phyloP scores from a whole-genome alignment of 2,329 filamentous ascomycete genomes.

The Chrysoporthe cubensis region DNA sequence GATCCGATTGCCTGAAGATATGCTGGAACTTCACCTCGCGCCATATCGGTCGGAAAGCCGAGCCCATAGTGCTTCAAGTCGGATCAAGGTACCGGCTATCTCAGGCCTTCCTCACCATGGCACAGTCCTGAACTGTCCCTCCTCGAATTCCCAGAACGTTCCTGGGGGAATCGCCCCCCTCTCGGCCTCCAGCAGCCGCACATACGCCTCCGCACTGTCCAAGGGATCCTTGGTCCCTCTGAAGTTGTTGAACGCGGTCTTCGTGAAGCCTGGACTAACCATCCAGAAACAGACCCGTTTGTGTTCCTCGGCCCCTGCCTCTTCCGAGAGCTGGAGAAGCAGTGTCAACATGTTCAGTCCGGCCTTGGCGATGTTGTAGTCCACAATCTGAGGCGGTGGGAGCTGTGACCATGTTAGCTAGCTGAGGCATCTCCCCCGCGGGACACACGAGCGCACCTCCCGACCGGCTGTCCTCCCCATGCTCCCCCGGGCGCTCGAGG shows the following conservation, averaged over 20 bases:
- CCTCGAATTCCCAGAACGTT: slow-evolving; percentile 30
- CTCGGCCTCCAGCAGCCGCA: slow-evolving; percentile 27
- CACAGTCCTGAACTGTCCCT: slow-evolving; percentile 29
- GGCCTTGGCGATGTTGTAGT: slow-evolving; percentile 31
- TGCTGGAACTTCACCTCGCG: not conserved
- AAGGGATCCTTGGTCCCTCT: slow-evolving; percentile 28
- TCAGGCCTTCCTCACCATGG: slow-evolving; percentile 26
- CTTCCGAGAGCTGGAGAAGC: slow-evolving; percentile 28
- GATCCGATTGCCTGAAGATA: not conserved
- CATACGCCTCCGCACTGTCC: slow-evolving; percentile 27
- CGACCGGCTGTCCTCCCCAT: slow-evolving; percentile 28
- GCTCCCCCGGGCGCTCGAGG: slow-evolving; percentile 30
- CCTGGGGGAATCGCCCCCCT: slow-evolving; percentile 27
- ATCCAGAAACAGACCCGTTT: slow-evolving; percentile 30
- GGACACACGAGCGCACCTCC: slow-evolving; percentile 15
- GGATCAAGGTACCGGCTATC: not conserved
- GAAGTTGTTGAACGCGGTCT: slow-evolving; percentile 31
- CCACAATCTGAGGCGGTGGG: slow-evolving; percentile 12
- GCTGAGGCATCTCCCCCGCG: too few species aligned
- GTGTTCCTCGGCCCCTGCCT: not conserved
- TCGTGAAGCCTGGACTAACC: slow-evolving; percentile 30
- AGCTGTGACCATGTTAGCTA: slow-evolving; percentile 10
- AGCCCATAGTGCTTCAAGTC: not conserved
- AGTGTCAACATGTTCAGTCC: slow-evolving; percentile 33
- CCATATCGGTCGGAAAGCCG: not conserved